These are phyloP conservation scores for Colletotrichum orchidophilum DNA, from an alignment of 2,329 filamentous ascomycete genomes.

Conservation along the genomic window DNA sequence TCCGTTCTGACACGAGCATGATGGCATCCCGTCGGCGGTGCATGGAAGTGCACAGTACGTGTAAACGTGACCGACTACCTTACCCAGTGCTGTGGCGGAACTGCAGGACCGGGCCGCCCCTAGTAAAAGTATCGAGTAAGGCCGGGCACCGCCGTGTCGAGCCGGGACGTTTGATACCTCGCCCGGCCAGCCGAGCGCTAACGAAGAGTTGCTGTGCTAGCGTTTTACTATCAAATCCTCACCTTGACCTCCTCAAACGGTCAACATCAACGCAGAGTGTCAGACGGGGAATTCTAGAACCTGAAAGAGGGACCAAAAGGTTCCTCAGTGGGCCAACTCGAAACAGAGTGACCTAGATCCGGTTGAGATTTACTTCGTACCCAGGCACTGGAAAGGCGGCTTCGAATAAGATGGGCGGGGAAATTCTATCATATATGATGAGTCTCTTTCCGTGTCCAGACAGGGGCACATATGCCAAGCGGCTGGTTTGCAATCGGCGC, in stretches of 20 bases:
- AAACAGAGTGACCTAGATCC: background rate
- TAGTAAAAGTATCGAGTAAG: background rate
- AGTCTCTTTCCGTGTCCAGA: constrained; percentile 5
- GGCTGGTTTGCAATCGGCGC: background rate
- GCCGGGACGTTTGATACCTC: background rate
- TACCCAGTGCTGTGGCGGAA: background rate
- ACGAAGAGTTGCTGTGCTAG: background rate
- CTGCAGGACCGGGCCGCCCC: constrained; percentile 25
- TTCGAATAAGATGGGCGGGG: background rate
- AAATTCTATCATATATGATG: constrained; percentile 23
- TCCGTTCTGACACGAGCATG: background rate
- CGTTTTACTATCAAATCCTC: background rate
- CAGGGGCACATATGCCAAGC: constrained; percentile 1
- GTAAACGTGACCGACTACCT: background rate
- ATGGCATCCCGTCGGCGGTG: background rate
- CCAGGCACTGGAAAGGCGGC: background rate
- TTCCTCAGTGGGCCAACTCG: background rate
- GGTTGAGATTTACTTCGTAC: background rate
- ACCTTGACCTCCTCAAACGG: background rate
- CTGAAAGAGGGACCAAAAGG: background rate
- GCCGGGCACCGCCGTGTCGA: background rate
- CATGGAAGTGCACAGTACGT: background rate
- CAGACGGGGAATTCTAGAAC: background rate
- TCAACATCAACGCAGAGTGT: background rate
- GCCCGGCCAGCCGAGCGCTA: constrained; percentile 6